Percentiles rank a stretch among this genome's conserved stretches.
These are phyloP conservation scores for Picochlorum sp. DNA, from an alignment of 139 green algal genomes.

Conservation along the genomic window DNA sequence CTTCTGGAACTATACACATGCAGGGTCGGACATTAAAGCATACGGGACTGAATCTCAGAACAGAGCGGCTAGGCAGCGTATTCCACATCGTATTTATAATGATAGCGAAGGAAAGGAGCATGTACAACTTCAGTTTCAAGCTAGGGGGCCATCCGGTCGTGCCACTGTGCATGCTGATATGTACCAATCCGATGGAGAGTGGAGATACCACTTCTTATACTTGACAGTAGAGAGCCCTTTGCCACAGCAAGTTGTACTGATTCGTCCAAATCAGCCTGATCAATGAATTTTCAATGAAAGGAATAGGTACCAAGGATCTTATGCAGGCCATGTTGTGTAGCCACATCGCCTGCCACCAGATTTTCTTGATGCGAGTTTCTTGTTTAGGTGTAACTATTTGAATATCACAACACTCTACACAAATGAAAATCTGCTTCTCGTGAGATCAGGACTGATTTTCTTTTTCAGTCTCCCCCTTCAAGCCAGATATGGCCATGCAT, in stretches of 20 bases:
- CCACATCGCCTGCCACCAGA: no score
- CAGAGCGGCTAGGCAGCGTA: slow-evolving; percentile 74
- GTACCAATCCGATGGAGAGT: slow-evolving; percentile 54
- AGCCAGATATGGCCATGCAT: no score
- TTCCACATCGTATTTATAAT: slow-evolving; percentile 79
- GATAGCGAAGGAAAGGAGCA: slow-evolving; percentile 74
- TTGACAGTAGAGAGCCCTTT: slow-evolving; percentile 49
- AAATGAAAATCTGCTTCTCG: no score
- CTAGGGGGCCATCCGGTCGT: slow-evolving; percentile 49
- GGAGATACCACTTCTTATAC: slow-evolving; percentile 74
- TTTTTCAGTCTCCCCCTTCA: no score
- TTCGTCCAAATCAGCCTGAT: neutral
- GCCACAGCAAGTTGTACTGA: slow-evolving; percentile 28
- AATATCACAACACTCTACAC: no score
- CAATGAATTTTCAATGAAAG: neutral
- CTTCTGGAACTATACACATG: no score
- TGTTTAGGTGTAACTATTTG: no score
- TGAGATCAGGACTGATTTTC: no score
- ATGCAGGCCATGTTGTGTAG: no score
- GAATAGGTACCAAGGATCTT: no score
- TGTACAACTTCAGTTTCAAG: slow-evolving; percentile 76
- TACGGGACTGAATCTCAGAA: slow-evolving; percentile 73
- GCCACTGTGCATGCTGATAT: slow-evolving; percentile 75
- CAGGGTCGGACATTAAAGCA: slow-evolving; percentile 37
- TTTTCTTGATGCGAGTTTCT: no score